phyloP scores from a whole-genome alignment of 1,139 yeast species.

The Taphrina deformans region DNA sequence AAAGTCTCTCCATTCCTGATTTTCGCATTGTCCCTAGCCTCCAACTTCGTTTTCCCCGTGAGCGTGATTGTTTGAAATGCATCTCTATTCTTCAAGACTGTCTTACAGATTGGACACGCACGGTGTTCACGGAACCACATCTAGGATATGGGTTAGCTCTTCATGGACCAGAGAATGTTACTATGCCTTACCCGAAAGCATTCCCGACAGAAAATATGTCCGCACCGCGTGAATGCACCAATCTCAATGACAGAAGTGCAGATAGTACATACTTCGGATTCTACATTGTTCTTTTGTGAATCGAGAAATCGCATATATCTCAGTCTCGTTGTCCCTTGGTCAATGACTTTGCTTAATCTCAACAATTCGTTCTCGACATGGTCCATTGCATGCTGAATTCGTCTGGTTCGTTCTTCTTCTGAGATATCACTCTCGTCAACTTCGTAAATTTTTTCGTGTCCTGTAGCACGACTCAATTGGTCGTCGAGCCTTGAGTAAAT shows the following conservation, averaged over 20 bases:
- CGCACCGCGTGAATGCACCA: conserved; percentile 49
- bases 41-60: background rate
- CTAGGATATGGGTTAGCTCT: background rate
- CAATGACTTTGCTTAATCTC: conserved; percentile 30
- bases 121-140: conserved; percentile 60
- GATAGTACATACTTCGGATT: conserved; percentile 64
- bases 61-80: conserved; percentile 19
- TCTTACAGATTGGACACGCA: conserved; percentile 79
- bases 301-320: conserved; percentile 60
- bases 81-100: conserved; percentile 44
- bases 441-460: conserved; percentile 4
- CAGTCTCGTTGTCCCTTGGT: conserved; percentile 46
- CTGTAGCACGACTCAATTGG: conserved; percentile 11
- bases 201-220: conserved; percentile 60
- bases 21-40: background rate
- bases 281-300: conserved; percentile 39
- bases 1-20: background rate
- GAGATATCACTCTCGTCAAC: conserved; percentile 22
- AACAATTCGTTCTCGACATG: conserved; percentile 25
- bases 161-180: background rate
- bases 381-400: conserved; percentile 34
- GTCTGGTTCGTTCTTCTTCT: conserved; percentile 40
- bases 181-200: conserved; percentile 56
- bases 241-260: conserved; percentile 68
- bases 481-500: background rate